phyloP scores from a whole-genome alignment of 805 yeast genomes.

The Ogataea polymorpha region DNA sequence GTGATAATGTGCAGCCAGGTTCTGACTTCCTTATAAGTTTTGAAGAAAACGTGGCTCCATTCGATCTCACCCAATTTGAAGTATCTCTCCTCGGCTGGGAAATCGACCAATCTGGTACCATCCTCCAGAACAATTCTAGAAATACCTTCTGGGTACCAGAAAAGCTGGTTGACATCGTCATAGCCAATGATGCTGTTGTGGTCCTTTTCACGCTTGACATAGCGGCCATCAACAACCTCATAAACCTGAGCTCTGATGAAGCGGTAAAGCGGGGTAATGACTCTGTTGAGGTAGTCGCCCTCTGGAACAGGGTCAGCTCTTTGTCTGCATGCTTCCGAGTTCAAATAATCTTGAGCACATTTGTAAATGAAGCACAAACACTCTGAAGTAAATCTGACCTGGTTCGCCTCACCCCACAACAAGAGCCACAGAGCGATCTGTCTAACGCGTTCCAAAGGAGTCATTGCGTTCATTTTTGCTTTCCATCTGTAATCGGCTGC shows the following conservation, averaged over 20 bases:
- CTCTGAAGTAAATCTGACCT: conserved; percentile 91
- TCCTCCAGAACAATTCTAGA: conserved; percentile 88
- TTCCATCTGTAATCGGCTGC: conserved; percentile 86
- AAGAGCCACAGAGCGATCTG: conserved; percentile 72
- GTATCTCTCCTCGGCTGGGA: conserved; percentile 88
- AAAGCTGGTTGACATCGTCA: conserved; percentile 97
- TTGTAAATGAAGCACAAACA: conserved; percentile 91
- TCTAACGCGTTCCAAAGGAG: conserved; percentile 78
- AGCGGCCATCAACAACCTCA: conserved; percentile 78
- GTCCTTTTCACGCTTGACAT: conserved; percentile 80
- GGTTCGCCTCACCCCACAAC: conserved; percentile 90
- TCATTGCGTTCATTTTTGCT: conserved; percentile 66
- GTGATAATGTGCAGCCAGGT: conserved; percentile 96
- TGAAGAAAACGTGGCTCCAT: conserved; percentile 91
- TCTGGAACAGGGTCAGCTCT: conserved; percentile 79
- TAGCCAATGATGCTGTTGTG: conserved; percentile 83
- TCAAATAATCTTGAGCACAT: conserved; percentile 87
- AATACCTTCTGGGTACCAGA: conserved; percentile 99
- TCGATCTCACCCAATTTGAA: conserved; percentile 85
- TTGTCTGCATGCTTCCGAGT: conserved; percentile 88
- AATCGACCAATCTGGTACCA: conserved; percentile 86
- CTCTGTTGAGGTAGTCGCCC: conserved; percentile 88
- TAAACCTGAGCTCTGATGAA: conserved; percentile 79
- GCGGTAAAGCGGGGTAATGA: conserved; percentile 86
- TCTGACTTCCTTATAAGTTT: conserved; percentile 92